Conservation (phyloP, 306 rosid species). For the Acacia melanoxylon region DNA sequence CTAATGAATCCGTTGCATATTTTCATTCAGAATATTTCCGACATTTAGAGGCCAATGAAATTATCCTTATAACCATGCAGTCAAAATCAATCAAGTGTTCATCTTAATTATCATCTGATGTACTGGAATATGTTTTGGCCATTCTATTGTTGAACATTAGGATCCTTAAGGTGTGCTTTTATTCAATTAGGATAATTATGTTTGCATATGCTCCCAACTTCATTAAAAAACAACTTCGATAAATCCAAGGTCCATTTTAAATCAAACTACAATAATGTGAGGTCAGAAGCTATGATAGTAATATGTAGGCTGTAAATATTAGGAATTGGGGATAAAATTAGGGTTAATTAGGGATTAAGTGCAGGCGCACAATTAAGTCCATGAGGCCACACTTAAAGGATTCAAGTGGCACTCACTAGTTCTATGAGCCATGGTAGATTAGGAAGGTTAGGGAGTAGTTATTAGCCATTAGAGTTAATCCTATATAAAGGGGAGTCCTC, state of each 20-base stretch:
- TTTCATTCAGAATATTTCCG: neutral
- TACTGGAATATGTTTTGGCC: neutral
- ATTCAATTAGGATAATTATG: neutral
- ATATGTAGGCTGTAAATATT: too few relatives aligned
- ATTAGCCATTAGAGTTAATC: too few relatives aligned
- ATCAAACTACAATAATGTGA: neutral
- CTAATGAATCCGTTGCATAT: neutral
- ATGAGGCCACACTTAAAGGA: too few relatives aligned
- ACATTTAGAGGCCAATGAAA: neutral
- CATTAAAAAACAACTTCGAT: neutral
- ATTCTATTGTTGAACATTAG: neutral
- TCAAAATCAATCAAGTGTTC: neutral
- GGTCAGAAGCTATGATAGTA: conserved; percentile 16
- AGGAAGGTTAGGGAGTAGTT: too few relatives aligned
- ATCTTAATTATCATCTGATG: neutral
- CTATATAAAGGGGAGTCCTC: too few relatives aligned
- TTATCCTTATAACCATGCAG: neutral
- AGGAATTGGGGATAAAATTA: too few relatives aligned
- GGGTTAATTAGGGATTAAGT: too few relatives aligned
- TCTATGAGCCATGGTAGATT: too few relatives aligned
- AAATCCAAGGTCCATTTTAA: conserved; percentile 15
- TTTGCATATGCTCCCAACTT: neutral
- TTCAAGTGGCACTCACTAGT: too few relatives aligned
- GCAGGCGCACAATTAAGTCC: too few relatives aligned
- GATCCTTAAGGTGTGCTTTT: neutral